These are phyloP conservation scores for Pythium myriotylum DNA, from an alignment of 352 stramenopile genomes.

Conservation along the genomic window DNA sequence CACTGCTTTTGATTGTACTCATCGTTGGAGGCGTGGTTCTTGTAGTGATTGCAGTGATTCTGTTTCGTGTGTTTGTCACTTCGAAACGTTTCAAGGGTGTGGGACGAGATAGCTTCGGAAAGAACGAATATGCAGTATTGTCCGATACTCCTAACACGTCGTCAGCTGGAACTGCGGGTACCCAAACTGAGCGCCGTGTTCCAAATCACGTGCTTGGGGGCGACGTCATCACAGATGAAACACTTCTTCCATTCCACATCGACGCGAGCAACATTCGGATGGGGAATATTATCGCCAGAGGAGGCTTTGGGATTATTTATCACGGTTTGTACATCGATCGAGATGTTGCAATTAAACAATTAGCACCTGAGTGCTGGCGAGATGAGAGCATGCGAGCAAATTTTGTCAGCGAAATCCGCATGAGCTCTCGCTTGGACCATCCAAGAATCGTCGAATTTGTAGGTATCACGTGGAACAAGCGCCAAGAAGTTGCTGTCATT, in stretches of 20 bases:
- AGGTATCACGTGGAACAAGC: slow-evolving; percentile 35
- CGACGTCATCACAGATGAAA: slow-evolving; percentile 28
- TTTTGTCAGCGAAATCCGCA: slow-evolving; percentile 43
- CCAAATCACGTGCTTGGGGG: slow-evolving; percentile 18
- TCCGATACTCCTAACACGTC: too few relatives aligned
- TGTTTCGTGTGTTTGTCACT: too few relatives aligned
- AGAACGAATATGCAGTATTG: too few relatives aligned
- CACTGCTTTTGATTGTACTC: too few relatives aligned
- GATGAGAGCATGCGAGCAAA: slow-evolving; percentile 23
- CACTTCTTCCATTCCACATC: slow-evolving; percentile 19
- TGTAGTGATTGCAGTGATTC: too few relatives aligned
- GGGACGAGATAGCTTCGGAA: too few relatives aligned
- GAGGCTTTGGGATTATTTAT: slow-evolving; percentile 27
- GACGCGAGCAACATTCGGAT: slow-evolving; percentile 4
- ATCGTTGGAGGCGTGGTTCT: too few relatives aligned
- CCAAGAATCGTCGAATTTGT: slow-evolving; percentile 43
- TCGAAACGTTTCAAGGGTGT: too few relatives aligned
- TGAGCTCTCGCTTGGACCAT: slow-evolving; percentile 39
- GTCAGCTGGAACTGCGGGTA: not conserved
- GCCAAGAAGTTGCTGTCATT: slow-evolving; percentile 36
- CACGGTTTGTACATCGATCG: slow-evolving; percentile 4
- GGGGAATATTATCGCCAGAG: slow-evolving; percentile 14
- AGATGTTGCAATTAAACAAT: slow-evolving; percentile 25
- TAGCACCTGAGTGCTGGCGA: slow-evolving; percentile 22
- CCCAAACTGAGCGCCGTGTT: not conserved